Conservation (phyloP, 129 eudicot species). For the Escallonia rubra region DNA sequence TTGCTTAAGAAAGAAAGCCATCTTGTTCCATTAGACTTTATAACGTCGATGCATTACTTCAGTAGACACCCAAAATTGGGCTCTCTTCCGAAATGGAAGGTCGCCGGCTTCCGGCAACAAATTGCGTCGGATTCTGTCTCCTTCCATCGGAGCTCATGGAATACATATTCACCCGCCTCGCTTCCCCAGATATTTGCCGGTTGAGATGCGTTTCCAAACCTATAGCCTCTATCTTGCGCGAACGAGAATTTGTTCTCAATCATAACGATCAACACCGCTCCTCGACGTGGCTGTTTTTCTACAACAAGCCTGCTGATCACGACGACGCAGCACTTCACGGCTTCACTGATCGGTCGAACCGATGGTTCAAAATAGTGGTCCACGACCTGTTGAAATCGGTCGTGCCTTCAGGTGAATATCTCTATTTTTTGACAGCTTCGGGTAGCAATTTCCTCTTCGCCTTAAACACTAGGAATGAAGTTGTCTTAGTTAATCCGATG, state of each 20-base stretch:
- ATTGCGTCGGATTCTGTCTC: conserved; percentile 46
- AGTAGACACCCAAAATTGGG: too few species aligned
- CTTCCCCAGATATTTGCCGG: conserved; percentile 45
- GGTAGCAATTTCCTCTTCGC: too few species aligned
- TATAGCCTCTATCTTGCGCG: conserved; percentile 34
- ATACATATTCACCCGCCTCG: conserved; percentile 37
- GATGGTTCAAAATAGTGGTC: too few species aligned
- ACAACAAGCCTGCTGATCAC: conserved; percentile 51
- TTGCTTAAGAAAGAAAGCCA: too few species aligned
- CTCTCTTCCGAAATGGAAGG: conserved; percentile 36
- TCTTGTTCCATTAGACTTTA: too few species aligned
- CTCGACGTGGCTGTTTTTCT: conserved; percentile 51
- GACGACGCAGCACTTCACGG: conserved; percentile 53
- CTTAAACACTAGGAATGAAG: too few species aligned
- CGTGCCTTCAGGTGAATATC: too few species aligned
- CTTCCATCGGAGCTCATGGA: conserved; percentile 72
- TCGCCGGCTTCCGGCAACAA: conserved; percentile 34
- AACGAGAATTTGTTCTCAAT: conserved; percentile 39
- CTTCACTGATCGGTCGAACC: neutral
- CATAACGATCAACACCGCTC: conserved; percentile 39
- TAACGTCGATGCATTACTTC: too few species aligned
- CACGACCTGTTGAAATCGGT: too few species aligned
- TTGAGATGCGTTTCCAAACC: conserved; percentile 44
- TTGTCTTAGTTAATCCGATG: too few species aligned
- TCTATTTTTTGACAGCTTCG: too few species aligned